Conservation (phyloP, 78 protist genomes). For the Corallochytrium limacisporum region DNA sequence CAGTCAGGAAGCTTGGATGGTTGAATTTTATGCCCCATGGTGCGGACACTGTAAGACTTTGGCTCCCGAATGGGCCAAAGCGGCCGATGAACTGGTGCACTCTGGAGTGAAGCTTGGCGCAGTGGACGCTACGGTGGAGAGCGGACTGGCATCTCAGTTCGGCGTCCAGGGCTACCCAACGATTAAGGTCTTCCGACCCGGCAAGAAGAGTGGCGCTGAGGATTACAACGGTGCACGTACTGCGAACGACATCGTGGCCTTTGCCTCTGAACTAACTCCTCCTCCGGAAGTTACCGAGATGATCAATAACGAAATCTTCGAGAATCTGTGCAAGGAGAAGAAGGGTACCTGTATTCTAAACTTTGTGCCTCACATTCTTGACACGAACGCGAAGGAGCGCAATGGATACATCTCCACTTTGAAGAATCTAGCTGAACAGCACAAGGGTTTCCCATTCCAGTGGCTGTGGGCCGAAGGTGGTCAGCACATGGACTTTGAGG, state of each 20-base stretch:
- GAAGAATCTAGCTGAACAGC: not conserved
- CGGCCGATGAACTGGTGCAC: conserved; percentile 22
- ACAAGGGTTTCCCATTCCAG: not conserved
- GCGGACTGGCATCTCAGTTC: not conserved
- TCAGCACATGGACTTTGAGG: not conserved
- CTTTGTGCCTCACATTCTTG: conserved; percentile 22
- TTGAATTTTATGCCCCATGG: conserved; percentile 22
- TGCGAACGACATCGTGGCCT: conserved; percentile 5
- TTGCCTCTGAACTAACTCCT: not conserved
- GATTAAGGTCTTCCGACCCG: conserved; percentile 22
- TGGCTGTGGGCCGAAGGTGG: not conserved
- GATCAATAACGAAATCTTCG: not conserved
- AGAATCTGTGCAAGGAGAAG: not conserved
- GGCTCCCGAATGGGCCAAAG: conserved; percentile 16
- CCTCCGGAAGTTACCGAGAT: conserved; percentile 5
- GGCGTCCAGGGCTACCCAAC: conserved; percentile 47
- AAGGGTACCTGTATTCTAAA: not conserved
- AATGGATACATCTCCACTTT: conserved; percentile 6
- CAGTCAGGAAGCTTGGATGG: not conserved
- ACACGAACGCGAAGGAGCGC: conserved; percentile 8
- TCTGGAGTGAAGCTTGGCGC: conserved; percentile 33
- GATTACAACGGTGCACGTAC: conserved; percentile 1
- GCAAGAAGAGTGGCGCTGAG: too few species aligned
- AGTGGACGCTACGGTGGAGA: conserved; percentile 19
- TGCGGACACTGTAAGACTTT: conserved; percentile 56